phyloP scores from a whole-genome alignment of 2,329 filamentous ascomycete species.

The Botrytis squamosa region DNA sequence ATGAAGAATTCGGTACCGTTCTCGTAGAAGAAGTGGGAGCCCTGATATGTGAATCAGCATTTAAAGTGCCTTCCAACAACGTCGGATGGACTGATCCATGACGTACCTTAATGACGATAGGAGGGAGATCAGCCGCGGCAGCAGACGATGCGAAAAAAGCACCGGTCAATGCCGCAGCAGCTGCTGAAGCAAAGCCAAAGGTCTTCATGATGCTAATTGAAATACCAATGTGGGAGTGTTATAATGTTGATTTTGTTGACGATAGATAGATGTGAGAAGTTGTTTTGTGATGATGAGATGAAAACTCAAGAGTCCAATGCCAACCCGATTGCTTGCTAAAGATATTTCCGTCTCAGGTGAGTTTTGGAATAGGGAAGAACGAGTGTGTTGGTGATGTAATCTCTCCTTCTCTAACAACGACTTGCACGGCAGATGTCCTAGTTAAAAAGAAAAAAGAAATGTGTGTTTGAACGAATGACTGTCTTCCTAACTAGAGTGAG shows the following conservation, averaged over 20 bases:
- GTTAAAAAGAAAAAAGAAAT: neutral
- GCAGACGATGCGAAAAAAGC: slow-evolving; percentile 50
- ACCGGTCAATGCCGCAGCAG: slow-evolving; percentile 47
- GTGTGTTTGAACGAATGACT: slow-evolving; percentile 10
- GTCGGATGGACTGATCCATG: neutral
- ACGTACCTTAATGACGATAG: slow-evolving; percentile 48
- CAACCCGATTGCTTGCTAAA: neutral
- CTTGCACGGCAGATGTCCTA: slow-evolving; percentile 10
- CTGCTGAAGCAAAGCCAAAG: slow-evolving; percentile 46
- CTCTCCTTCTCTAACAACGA: neutral
- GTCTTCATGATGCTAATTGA: slow-evolving; percentile 50
- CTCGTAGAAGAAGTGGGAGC: slow-evolving; percentile 48
- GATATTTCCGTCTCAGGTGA: neutral
- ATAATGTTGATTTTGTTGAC: slow-evolving; percentile 29
- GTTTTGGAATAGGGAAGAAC: slow-evolving; percentile 12
- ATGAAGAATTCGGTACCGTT: slow-evolving; percentile 81
- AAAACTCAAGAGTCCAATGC: neutral
- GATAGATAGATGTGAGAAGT: slow-evolving; percentile 11
- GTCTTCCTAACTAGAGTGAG: neutral
- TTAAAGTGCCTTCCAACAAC: neutral
- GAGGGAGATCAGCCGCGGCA: slow-evolving; percentile 54
- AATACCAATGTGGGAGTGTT: slow-evolving; percentile 15
- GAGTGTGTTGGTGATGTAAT: slow-evolving; percentile 8
- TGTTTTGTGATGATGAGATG: slow-evolving; percentile 1
- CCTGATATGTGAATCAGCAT: slow-evolving; percentile 29